Evolutionary conservation across 352 stramenopile genomes (phyloP), one percentile per base, ranked within the genome.

Genomic region (Pythium sp.): DNA sequence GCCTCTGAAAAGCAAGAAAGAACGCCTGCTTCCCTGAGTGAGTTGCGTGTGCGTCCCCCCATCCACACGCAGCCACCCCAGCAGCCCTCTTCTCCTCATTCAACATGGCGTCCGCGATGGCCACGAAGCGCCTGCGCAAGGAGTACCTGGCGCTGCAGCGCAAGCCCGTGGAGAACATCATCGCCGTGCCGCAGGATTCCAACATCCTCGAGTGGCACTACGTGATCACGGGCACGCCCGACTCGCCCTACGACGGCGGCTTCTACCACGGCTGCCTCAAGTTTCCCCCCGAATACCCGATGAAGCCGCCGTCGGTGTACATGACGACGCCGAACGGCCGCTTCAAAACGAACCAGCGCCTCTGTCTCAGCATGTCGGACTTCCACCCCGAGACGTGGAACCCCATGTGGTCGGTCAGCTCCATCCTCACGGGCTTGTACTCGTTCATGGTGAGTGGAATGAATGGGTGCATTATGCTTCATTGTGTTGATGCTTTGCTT

Each of bases 191-290:
- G 32, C 77, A 97, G 57, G 92, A 98, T 72, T 82, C 76, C 38
- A 98, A 98, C 73, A 98, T 99, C 62, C 81, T 98, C 15, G 93
- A 98, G 80, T 98, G 96, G 92, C 93, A 98, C 74, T 99, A 98
- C 74, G 93, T 99, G 14, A 94, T 99, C 72, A 81, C 73, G 26
- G 86, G 86, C 43, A 94, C 86, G 20, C 60, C 74, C 5, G 83
- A 71, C 49, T 80, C 83, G 62, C 82, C 83, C 22, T 98, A 97
- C 70, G 91, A 95, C 62, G 91, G 92, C 53, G 93, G 93, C 3
- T 88, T 80, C 74, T 99, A 98, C 80, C 86, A 97, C 64, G 93
- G 93, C 26, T 91, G 92, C 34, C 86, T 98, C 53, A 91, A 93
- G 68, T 99, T 99, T 68, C 94, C 94, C 6, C 92, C 89, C 51